Percentiles rank a stretch among this genome's conserved stretches.
Conservation (phyloP, 2,329 filamentous ascomycete genomes). For the Tolypocladium tropicale region DNA sequence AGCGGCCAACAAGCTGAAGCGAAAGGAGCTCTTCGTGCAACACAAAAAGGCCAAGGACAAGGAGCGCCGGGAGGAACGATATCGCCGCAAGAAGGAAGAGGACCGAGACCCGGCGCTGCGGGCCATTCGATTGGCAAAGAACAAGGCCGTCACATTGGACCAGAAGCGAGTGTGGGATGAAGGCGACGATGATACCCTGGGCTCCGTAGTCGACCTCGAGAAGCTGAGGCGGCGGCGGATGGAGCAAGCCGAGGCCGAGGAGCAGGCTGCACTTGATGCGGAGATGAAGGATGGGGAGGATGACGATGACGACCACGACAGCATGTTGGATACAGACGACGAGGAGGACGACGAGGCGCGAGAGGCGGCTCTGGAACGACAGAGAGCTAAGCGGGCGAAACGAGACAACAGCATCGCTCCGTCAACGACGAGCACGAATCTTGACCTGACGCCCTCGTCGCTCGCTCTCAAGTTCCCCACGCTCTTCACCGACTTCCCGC, state of each 20-base stretch:
- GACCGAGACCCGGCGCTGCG: constrained; percentile 69
- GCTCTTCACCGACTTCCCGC: constrained; percentile 49
- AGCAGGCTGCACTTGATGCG: constrained; percentile 35
- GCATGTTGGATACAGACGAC: constrained; percentile 64
- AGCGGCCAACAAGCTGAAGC: constrained; percentile 66
- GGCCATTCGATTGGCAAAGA: constrained; percentile 62
- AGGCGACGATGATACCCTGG: constrained; percentile 50
- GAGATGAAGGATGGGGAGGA: constrained; percentile 33
- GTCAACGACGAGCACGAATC: constrained; percentile 52
- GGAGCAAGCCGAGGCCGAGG: constrained; percentile 40
- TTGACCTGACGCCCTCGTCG: constrained; percentile 51
- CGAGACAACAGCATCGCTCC: constrained; percentile 42
- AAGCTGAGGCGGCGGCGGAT: constrained; percentile 47
- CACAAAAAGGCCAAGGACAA: constrained; percentile 69
- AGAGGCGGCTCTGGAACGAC: constrained; percentile 30
- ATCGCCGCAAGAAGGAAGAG: constrained; percentile 75
- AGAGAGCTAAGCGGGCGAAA: constrained; percentile 32
- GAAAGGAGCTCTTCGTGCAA: constrained; percentile 68
- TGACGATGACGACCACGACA: constrained; percentile 56
- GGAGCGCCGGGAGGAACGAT: constrained; percentile 64
- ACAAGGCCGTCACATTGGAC: constrained; percentile 74
- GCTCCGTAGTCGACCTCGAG: constrained; percentile 46
- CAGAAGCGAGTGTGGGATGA: constrained; percentile 87
- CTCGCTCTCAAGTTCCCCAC: constrained; percentile 51
- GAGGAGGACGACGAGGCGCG: constrained; percentile 41